Conservation (phyloP, 1,284 basidiomycete genomes). For the Abortiporus biennis region DNA sequence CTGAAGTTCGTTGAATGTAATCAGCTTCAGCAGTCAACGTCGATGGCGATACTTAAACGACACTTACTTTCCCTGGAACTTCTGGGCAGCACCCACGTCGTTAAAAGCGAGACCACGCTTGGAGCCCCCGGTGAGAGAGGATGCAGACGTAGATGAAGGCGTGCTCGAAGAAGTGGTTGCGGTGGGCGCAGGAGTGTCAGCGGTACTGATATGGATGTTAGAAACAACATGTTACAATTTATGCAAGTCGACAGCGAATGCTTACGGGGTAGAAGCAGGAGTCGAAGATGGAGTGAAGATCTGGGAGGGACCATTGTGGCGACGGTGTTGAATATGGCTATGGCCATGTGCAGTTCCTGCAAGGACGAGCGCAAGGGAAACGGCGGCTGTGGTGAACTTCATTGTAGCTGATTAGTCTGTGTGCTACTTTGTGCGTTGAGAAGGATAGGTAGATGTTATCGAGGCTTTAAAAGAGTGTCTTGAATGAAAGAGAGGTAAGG, state of each 20-base stretch:
- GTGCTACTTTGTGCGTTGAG: background rate
- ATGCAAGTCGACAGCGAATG: background rate
- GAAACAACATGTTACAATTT: background rate
- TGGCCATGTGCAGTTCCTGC: conserved; percentile 19
- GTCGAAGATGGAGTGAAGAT: conserved; percentile 7
- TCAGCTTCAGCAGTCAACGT: background rate
- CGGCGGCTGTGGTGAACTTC: conserved; percentile 21
- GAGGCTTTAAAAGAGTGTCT: background rate
- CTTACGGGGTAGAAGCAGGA: conserved; percentile 8
- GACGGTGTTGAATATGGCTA: conserved; percentile 16
- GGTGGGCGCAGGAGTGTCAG: background rate
- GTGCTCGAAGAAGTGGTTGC: conserved; percentile 1
- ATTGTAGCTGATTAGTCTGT: conserved; percentile 10
- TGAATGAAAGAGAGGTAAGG: conserved; percentile 2
- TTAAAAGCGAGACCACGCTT: conserved; percentile 27
- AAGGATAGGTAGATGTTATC: background rate
- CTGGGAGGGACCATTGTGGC: conserved; percentile 15
- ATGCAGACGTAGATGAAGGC: background rate
- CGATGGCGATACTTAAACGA: background rate
- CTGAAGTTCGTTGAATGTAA: background rate
- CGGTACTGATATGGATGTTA: conserved; percentile 3
- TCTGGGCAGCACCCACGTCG: conserved; percentile 16
- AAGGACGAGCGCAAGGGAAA: conserved; percentile 20
- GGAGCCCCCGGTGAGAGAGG: conserved; percentile 4
- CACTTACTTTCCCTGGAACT: conserved; percentile 20